phyloP scores from a whole-genome alignment of 2,329 filamentous ascomycete species.

The Cordyceps pruinosa region DNA sequence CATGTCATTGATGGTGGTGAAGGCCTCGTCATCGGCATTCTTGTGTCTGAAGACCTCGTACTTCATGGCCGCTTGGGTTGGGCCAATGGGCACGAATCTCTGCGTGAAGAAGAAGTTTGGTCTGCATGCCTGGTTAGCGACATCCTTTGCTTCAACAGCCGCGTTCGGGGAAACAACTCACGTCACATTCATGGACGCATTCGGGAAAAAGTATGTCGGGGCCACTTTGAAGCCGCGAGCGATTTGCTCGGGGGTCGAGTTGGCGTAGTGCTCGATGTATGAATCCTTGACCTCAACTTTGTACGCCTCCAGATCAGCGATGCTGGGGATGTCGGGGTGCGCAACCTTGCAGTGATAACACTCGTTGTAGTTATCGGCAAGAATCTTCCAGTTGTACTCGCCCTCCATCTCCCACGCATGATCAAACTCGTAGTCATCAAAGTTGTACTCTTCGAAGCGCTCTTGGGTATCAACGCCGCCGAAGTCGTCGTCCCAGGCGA shows the following conservation, averaged over 20 bases:
- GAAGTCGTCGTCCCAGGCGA: conserved; percentile 48
- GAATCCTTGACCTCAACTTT: conserved; percentile 40
- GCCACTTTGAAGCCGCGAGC: conserved; percentile 38
- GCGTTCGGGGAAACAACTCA: conserved; percentile 24
- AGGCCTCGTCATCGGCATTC: conserved; percentile 51
- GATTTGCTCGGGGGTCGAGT: conserved; percentile 41
- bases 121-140: conserved; percentile 22
- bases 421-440: conserved; percentile 49
- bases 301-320: conserved; percentile 52
- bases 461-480: conserved; percentile 38
- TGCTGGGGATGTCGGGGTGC: conserved; percentile 49
- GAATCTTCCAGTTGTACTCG: conserved; percentile 53
- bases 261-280: conserved; percentile 44
- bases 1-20: conserved; percentile 48
- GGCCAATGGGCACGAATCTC: conserved; percentile 49
- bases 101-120: conserved; percentile 60
- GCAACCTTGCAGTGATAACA: conserved; percentile 57
- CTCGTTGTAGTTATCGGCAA: conserved; percentile 60
- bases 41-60: conserved; percentile 60
- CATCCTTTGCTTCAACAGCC: background rate
- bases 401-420: conserved; percentile 51
- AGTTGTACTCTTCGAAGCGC: conserved; percentile 39
- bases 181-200: conserved; percentile 44
- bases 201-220: conserved; percentile 44
- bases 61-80: conserved; percentile 46